phyloP scores from a whole-genome alignment of 108 stramenopile genomes.

The Skeletonema grethae region DNA sequence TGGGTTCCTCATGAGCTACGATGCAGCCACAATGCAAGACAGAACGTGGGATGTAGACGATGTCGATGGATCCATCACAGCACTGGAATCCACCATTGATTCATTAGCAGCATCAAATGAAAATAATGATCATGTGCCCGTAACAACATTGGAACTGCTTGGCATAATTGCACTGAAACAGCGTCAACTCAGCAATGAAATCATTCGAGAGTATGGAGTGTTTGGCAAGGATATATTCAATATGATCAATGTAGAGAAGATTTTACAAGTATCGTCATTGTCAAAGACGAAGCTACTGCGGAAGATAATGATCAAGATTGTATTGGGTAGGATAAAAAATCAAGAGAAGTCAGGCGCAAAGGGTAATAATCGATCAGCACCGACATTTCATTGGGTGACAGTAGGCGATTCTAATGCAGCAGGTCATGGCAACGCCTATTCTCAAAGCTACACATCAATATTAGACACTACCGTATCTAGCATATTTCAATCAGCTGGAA shows the following conservation, averaged over 20 bases:
- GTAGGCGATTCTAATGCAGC: conserved; percentile 34
- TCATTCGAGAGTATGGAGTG: conserved; percentile 20
- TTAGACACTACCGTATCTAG: conserved; percentile 26
- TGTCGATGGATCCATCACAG: background rate
- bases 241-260: conserved; percentile 7
- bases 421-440: conserved; percentile 31
- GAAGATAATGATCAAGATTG: conserved; percentile 37
- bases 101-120: background rate
- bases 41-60: background rate
- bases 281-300: conserved; percentile 25
- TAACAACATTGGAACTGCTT: conserved; percentile 23
- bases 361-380: background rate
- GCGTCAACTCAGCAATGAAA: background rate
- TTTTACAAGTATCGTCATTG: conserved; percentile 14
- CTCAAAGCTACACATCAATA: conserved; percentile 37
- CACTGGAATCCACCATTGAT: background rate
- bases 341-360: background rate
- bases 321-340: conserved; percentile 10
- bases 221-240: conserved; percentile 16
- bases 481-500: conserved; percentile 19
- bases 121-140: background rate
- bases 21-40: conserved; percentile 27
- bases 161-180: conserved; percentile 14
- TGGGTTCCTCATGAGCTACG: conserved; percentile 31
- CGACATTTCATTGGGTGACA: conserved; percentile 30